Evolutionary conservation across 352 stramenopile species (phyloP), one percentile per base, ranked within the genome.

Genomic region (Phytophthora sp.): DNA sequence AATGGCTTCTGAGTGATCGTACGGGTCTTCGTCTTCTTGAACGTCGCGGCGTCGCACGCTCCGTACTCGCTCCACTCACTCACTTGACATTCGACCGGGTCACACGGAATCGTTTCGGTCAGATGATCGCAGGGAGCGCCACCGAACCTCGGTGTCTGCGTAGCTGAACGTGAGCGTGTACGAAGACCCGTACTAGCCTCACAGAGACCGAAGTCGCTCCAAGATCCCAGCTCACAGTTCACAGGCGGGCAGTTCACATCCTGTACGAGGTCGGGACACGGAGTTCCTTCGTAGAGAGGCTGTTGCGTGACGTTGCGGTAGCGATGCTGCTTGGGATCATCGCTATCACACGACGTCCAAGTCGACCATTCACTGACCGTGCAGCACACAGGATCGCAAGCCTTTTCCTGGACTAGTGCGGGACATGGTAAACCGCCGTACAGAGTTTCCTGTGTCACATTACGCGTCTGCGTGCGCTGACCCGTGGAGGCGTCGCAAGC

Each of bases 331-430:
- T 80, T 36, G 6, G 75, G 69, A 23, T 84, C 80, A 27, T 84
- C 71, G n/a, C 64, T 74, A 21, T 88, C 77, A 30, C 83, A 92
- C 12, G 66, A 74, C 1, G 64, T 84, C 80, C 81, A 91, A 0
- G 63, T 33, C 0, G 59, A 77, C 79, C 79, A 91, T 20, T 79
- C 63, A 2, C 67, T 46, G 1, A 88, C 53, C 0, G 27, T 47
- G 47, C 83, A 91, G 24, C 58, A 20, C 5, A 88, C 66, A 0
- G 83, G 75, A 15, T 86, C 71, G 44, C 83, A 90, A 0, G 58
- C 39, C 36, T 78, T 85, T 13, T 79, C 68, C 33, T 91, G 76
- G 5, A 26, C 47, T 26, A 88, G 35, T 0, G 52, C 54, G 11
- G 35, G 49, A 35, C 80, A 91, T 3, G 54, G 13, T 3, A 80